Conservation (phyloP, 345 rosid species). For the Camelina hispida region DNA sequence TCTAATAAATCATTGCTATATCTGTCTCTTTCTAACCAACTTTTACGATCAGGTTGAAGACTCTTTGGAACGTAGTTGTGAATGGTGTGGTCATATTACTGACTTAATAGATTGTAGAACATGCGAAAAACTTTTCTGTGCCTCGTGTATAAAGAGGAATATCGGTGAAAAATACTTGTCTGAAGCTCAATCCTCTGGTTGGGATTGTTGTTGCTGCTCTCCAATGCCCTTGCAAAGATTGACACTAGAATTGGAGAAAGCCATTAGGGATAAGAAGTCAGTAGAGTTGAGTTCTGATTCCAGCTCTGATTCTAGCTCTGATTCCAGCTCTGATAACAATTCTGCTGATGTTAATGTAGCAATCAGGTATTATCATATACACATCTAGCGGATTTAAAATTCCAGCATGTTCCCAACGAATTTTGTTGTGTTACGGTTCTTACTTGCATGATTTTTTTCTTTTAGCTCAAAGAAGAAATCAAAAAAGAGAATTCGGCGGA, state of each 20-base stretch:
- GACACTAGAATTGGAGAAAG: slow-evolving; percentile 74
- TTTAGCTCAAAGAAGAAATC: slow-evolving; percentile 68
- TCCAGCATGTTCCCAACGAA: slow-evolving; percentile 26
- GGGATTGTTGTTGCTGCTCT: slow-evolving; percentile 88
- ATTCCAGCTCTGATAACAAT: slow-evolving; percentile 62
- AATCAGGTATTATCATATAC: slow-evolving; percentile 55
- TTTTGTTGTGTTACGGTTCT: slow-evolving; percentile 32
- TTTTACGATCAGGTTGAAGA: slow-evolving; percentile 63
- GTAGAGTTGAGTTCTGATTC: slow-evolving; percentile 46
- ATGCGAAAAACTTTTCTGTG: slow-evolving; percentile 75
- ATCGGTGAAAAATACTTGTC: slow-evolving; percentile 73
- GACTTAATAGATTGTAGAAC: slow-evolving; percentile 82
- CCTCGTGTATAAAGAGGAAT: slow-evolving; percentile 75
- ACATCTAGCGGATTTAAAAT: slow-evolving; percentile 12
- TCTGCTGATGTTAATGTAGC: slow-evolving; percentile 56
- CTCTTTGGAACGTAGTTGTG: slow-evolving; percentile 75
- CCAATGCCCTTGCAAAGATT: slow-evolving; percentile 73
- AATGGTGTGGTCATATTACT: slow-evolving; percentile 81
- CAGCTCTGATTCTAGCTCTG: slow-evolving; percentile 52
- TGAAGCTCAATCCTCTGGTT: slow-evolving; percentile 66
- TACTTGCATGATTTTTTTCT: slow-evolving; percentile 33
- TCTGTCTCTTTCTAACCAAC: slow-evolving; percentile 21
- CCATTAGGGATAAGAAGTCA: slow-evolving; percentile 54
- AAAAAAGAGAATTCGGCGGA: slow-evolving; percentile 90
- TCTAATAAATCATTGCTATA: slow-evolving; percentile 9